Evolutionary conservation across 495 filamentous ascomycete species (phyloP), one percentile per base, ranked within the genome.

Genomic region (Neurospora sp.): DNA sequence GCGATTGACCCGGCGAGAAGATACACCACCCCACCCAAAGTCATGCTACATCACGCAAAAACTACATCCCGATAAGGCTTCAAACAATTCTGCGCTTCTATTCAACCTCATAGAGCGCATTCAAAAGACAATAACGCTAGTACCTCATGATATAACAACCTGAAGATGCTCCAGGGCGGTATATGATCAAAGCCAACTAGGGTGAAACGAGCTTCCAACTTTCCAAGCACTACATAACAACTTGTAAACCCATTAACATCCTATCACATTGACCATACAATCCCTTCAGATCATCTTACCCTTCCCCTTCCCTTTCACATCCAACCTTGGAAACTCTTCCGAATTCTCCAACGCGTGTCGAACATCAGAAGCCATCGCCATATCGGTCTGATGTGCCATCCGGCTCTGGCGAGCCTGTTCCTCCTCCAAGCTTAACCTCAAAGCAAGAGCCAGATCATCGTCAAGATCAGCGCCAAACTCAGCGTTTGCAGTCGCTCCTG

Each of bases 391-490:
- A 11, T 69, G 49, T 5, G 38, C 72, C 11, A 39, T 40, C 70
- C 72, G 73, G 31, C 39, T 46, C 74, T 75, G 76, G 39, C 84
- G 82, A 23, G 76, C 77, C 82, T 89, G 88, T 81, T 94, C 90
- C 82, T 97, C 94, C 14, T 90, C 92, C 66, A 98, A 81, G 79
- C 96, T 98, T 39, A 98, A 82, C 80, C 91, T 90, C 73, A 98
- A 82, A 4, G 96, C 96, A 74, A 93, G 90, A 60, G 96, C 92
- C 49, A 98, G 80, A 81, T 97, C 95, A 62, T 91, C 88, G 76
- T 93, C 87, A 27, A 73, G 84, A 80, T 46, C 79, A 74, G 71
- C 73, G 16, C 42, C 75, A 54, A 40, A 27, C 10, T 41, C 71
- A 5, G 60, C 39, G 70, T 72, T 44, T n/a, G 73, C 42, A 71